These are phyloP conservation scores for Serendipita indica DNA, from an alignment of 768 basidiomycete species.

Conservation along the genomic window DNA sequence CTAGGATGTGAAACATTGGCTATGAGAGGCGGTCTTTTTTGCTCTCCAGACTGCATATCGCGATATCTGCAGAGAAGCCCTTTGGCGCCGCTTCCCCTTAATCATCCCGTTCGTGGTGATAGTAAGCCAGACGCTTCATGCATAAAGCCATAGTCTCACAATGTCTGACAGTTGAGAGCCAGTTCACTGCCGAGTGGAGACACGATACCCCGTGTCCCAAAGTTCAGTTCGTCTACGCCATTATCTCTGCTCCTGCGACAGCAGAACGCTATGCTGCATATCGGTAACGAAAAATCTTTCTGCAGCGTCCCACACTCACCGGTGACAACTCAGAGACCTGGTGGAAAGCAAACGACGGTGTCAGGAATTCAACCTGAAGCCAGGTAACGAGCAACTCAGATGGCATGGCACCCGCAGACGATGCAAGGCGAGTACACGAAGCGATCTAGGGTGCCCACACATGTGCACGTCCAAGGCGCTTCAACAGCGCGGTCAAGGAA, in stretches of 20 bases:
- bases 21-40: neutral
- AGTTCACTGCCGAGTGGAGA: neutral
- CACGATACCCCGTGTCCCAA: neutral
- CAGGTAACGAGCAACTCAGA: conserved; percentile 1
- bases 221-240: neutral
- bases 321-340: neutral
- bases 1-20: too few relatives aligned
- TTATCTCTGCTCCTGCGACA: neutral
- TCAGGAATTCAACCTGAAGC: neutral
- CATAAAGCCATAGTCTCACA: neutral
- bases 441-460: too few relatives aligned
- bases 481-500: too few relatives aligned
- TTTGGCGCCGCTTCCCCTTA: neutral
- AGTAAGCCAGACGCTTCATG: neutral
- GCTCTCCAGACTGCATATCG: neutral
- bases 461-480: too few relatives aligned
- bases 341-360: conserved; percentile 1
- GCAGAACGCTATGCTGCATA: neutral
- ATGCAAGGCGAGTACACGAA: too few relatives aligned
- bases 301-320: neutral
- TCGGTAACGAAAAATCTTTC: neutral
- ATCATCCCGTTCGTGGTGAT: neutral
- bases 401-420: conserved; percentile 5
- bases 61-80: neutral
- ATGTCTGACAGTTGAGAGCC: neutral